Base-by-base conservation (phyloP, 108 stramenopile species). In the Nitzschia sp. region DNA sequence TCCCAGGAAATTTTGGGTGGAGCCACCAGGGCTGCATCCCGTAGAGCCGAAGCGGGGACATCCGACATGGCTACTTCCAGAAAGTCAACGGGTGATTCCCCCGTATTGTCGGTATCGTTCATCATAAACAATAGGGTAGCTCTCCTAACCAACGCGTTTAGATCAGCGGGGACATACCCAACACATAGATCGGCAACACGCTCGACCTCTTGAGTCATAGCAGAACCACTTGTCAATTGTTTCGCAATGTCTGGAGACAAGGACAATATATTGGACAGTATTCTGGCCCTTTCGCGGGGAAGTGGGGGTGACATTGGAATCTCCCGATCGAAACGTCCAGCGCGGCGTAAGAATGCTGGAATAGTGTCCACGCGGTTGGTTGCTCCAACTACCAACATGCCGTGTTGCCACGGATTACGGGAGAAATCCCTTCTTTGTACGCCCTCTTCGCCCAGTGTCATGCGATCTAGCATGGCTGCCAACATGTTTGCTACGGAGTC, bases 101-200 rank as follows among this genome's bases (percentile, higher is more conserved):
- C 24, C 48, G 61, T 26, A 17, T 25, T 7, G 24, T 10, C 46
- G 39, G 26, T 11, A 54, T 53, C 42, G 7, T 51, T 7, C 6
- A 26, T 21, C 20, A 48, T 41, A 29, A 21, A 38, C 57, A 38
- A 26, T 8, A 76, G 53, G 42, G 71, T 69, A 14, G 88, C 86
- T 53, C 70, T 69, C 25, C 88, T 70, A 8, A 93, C 83, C 37
- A 93, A 70, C 8, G 89, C 84, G 14, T 76, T 73, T 51, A 93
- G 63, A 64, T 93, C 89, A 6, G 92, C 92, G 0, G 92, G 76
- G 42, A 93, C 92, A 62, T 86, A 93, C 10, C 92, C 92, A 0
- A 93, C 92, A 52, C 86, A 89, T 7, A 73, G 60, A 10, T 93
- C 92, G 10, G 89, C 89, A 12, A 93, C 42, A 50, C 59, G 50